Evolutionary conservation across 2,329 filamentous ascomycete species (phyloP), one percentile per base, ranked within the genome.

Genomic region (Exophiala sp.): DNA sequence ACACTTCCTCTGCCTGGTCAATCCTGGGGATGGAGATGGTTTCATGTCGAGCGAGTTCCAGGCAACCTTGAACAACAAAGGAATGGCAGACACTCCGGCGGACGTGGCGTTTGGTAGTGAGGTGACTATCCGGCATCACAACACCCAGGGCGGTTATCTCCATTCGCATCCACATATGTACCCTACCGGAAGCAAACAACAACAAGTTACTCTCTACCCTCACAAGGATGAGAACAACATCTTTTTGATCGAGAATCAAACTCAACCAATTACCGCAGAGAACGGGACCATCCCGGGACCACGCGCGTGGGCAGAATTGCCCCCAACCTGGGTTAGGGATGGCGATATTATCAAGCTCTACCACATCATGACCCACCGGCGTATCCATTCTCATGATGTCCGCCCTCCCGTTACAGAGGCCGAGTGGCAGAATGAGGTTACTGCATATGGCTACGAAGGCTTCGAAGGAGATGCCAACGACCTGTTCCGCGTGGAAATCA

Each of bases 21-120:
- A 98, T 71, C 93, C 93, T 22, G 93, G 93, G 53, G 93, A 98
- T 45, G 93, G 93, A 47, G 93, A 98, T 69, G 93, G 93, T 48
- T 98, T 98, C 76, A 98, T 98, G 93, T 96, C 90, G 65, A 95
- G 91, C 48, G 93, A 98, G 66, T 98, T 98, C 75, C 93, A 98
- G 73, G 86, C 93, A 24, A 97, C 93, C 1, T 76, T 98, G 59
- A 98, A 97, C 73, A 90, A 83, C 63, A 98, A 97, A 76, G 83
- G 81, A 46, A 98, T 98, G 93, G 84, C 88, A 66, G 89, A 95
- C 68, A 89, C 95, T 3, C 85, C 93, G 1, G 93, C 87, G 23
- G 90, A 98, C 70, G 85, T 98, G 51, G 83, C 86, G 22, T 85
- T 93, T 63, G 93, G 93, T 52, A 95, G 89, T 66, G 81, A 86